A percentile compares a stretch with the other conserved stretches of the same genome.
These are phyloP conservation scores for Carex cristatella DNA, from an alignment of 176 grass and related monocot species.

Conservation along the genomic window DNA sequence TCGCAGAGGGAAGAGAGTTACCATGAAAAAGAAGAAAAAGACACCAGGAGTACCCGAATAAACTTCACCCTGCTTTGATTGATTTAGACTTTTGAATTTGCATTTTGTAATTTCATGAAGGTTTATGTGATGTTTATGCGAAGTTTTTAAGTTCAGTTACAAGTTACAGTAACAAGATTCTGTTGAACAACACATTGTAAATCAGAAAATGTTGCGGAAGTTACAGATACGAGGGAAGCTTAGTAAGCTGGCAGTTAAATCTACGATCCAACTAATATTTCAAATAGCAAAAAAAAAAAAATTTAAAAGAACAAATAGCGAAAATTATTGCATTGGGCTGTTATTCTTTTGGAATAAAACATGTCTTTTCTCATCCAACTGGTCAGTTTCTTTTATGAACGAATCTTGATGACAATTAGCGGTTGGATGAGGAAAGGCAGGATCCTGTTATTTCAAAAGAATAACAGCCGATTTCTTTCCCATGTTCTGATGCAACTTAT, in stretches of 20 bases:
- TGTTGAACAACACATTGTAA: not conserved
- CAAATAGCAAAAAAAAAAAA: not conserved
- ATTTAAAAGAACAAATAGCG: no score
- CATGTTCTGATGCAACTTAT: not conserved
- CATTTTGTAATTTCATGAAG: not conserved
- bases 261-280: not conserved
- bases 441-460: no score
- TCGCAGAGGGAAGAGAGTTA: constrained; percentile 72
- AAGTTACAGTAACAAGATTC: not conserved
- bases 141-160: constrained; percentile 4
- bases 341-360: no score
- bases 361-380: no score
- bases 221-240: not conserved
- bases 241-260: not conserved
- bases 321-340: not conserved
- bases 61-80: not conserved
- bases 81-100: not conserved
- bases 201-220: not conserved
- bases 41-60: constrained; percentile 12
- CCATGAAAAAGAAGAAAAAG: constrained; percentile 77
- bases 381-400: no score
- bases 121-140: not conserved
- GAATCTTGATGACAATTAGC: no score
- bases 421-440: no score
- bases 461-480: no score